phyloP scores from a whole-genome alignment of 1,139 yeast genomes.

The Yamadazyma atlantica region DNA sequence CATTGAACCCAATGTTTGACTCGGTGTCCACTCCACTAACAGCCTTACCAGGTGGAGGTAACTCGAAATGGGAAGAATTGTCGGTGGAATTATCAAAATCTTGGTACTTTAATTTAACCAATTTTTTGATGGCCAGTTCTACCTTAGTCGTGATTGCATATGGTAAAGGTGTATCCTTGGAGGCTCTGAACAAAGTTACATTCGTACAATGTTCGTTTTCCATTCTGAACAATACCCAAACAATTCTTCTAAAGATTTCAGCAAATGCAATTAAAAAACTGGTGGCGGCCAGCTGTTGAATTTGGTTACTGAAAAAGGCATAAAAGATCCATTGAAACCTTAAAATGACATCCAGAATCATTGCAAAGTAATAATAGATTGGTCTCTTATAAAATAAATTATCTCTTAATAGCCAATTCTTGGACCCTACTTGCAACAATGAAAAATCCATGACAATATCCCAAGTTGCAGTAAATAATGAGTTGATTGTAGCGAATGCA shows the following conservation, averaged over 20 bases:
- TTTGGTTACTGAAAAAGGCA: conserved; percentile 64
- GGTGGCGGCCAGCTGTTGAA: conserved; percentile 89
- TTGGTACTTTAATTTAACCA: conserved; percentile 36
- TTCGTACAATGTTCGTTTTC: conserved; percentile 96
- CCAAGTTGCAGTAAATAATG: conserved; percentile 74
- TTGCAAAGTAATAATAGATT: conserved; percentile 68
- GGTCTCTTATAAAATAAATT: conserved; percentile 64
- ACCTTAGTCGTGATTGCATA: conserved; percentile 50
- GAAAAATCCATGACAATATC: conserved; percentile 97
- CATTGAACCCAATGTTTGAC: conserved; percentile 7
- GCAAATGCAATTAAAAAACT: conserved; percentile 82
- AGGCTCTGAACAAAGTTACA: conserved; percentile 79
- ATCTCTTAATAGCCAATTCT: conserved; percentile 63
- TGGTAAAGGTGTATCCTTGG: conserved; percentile 84
- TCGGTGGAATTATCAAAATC: conserved; percentile 3
- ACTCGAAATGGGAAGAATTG: conserved; percentile 14
- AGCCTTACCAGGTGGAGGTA: conserved; percentile 6
- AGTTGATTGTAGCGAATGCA: conserved; percentile 70
- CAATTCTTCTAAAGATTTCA: conserved; percentile 75
- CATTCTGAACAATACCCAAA: conserved; percentile 90
- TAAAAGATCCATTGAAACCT: conserved; percentile 93
- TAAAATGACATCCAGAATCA: conserved; percentile 67
- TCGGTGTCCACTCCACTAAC: conserved; percentile 11
- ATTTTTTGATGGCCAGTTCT: conserved; percentile 39
- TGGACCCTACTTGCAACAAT: conserved; percentile 63